These are phyloP conservation scores for Skeletonema grethae DNA, from an alignment of 108 stramenopile genomes.

Conservation along the genomic window DNA sequence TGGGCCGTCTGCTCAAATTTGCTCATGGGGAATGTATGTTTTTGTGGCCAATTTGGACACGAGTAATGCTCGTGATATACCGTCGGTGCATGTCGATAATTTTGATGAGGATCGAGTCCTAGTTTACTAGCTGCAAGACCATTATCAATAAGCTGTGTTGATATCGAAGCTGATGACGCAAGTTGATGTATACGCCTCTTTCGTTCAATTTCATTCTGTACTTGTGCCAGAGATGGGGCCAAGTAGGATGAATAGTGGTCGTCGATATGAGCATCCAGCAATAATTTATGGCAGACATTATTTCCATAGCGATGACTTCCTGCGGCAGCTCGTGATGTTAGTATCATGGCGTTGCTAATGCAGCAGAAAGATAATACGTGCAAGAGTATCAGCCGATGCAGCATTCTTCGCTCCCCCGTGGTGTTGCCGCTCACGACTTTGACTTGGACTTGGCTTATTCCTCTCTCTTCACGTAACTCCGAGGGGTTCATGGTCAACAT, in stretches of 20 bases:
- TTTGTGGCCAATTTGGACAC: slow-evolving; percentile 59
- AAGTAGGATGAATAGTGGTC: slow-evolving; percentile 1
- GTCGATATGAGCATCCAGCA: neutral
- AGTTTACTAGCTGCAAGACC: slow-evolving; percentile 45
- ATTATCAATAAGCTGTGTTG: slow-evolving; percentile 9
- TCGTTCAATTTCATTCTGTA: slow-evolving; percentile 4
- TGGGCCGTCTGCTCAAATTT: slow-evolving; percentile 60
- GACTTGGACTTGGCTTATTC: no score
- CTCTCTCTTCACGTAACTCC: no score
- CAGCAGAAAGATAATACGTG: neutral
- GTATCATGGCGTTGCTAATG: neutral
- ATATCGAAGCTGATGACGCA: neutral
- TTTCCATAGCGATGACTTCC: neutral
- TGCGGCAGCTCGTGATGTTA: neutral
- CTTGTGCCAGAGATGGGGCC: slow-evolving; percentile 12
- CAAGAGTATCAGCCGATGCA: neutral
- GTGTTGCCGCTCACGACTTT: no score
- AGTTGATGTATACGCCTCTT: neutral
- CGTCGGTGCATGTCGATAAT: slow-evolving; percentile 65
- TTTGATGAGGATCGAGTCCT: slow-evolving; percentile 58
- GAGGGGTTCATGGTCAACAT: no score
- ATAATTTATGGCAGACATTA: neutral
- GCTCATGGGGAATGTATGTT: slow-evolving; percentile 73
- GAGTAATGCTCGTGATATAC: slow-evolving; percentile 80
- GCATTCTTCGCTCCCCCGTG: neutral